A percentile compares a stretch with the other conserved stretches of the same genome.
Evolutionary conservation across 345 rosid genomes (phyloP).

Genomic region (Reutealis trisperma): DNA sequence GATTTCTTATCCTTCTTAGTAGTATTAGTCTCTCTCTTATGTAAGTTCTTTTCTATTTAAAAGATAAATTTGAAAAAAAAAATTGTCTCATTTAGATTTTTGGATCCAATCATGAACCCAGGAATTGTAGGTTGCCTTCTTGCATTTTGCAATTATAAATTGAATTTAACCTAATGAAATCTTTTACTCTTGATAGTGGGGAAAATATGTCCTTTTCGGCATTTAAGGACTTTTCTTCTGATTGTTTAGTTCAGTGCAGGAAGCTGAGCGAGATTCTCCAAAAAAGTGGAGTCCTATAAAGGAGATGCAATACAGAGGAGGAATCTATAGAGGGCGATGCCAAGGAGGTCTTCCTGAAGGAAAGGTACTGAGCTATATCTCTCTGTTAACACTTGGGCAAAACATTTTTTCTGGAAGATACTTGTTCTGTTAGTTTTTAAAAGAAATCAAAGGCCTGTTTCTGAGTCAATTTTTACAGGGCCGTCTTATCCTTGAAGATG

Average conservation of each 20-base stretch:
- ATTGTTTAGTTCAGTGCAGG: conserved; percentile 46
- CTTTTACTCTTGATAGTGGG: not conserved
- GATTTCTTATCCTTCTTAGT: no score
- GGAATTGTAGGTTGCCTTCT: not conserved
- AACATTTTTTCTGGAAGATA: conserved; percentile 19
- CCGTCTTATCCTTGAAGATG: conserved; percentile 67
- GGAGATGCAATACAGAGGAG: conserved; percentile 95
- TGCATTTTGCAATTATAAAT: not conserved
- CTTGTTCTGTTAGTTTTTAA: conserved; percentile 7
- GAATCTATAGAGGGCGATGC: conserved; percentile 75
- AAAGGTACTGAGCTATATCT: conserved; percentile 52
- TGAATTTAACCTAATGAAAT: not conserved
- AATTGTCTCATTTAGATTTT: not conserved
- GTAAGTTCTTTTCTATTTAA: not conserved
- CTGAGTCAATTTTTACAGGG: conserved; percentile 54
- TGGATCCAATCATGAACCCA: not conserved
- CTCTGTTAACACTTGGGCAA: conserved; percentile 7
- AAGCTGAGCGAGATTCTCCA: conserved; percentile 82
- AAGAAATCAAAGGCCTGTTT: conserved; percentile 8
- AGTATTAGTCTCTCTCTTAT: no score
- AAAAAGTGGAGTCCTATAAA: conserved; percentile 78
- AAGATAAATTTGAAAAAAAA: no score
- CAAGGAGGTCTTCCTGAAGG: conserved; percentile 99
- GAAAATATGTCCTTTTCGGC: not conserved
- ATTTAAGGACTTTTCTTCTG: conserved; percentile 3